A percentile compares a stretch with the other conserved stretches of the same genome.
Conservation (phyloP, 2,329 filamentous ascomycete species). For the Colletotrichum musicola region DNA sequence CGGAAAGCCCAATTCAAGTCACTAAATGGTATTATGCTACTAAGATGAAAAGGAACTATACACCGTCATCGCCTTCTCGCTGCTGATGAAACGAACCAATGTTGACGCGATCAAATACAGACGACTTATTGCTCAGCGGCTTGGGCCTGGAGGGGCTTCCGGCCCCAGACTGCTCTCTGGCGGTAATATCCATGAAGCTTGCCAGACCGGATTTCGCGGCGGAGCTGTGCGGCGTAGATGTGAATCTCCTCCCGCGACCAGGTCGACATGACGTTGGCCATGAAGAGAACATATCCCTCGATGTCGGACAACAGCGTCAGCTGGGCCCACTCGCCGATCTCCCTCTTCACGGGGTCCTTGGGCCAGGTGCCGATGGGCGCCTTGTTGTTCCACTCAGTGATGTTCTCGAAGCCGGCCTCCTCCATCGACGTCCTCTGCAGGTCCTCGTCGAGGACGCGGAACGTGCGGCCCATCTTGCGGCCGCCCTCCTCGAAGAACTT, state of each 20-base stretch:
- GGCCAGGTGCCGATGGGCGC: conserved; percentile 56
- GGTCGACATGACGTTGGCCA: conserved; percentile 51
- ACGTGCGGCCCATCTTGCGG: conserved; percentile 48
- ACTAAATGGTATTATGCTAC: not conserved
- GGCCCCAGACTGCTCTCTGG: conserved; percentile 47
- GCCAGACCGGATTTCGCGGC: conserved; percentile 47
- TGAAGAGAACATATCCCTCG: conserved; percentile 49
- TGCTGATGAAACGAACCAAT: not conserved
- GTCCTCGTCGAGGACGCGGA: conserved; percentile 47
- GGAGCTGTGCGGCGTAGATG: conserved; percentile 50
- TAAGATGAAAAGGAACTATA: not conserved
- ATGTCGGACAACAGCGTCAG: conserved; percentile 48
- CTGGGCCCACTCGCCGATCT: conserved; percentile 52
- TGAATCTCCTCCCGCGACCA: conserved; percentile 51
- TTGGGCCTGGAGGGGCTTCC: conserved; percentile 41
- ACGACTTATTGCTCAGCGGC: not conserved
- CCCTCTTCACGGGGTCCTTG: conserved; percentile 49
- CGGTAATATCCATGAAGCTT: conserved; percentile 47
- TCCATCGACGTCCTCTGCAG: conserved; percentile 48
- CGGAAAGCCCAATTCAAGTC: too few relatives aligned
- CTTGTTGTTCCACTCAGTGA: conserved; percentile 41
- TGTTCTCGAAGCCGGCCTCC: conserved; percentile 44
- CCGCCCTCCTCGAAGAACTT: conserved; percentile 50
- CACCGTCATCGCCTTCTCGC: not conserved
- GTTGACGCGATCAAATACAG: not conserved